A percentile compares a stretch with the other conserved stretches of the same genome.
These are phyloP conservation scores for Solioccasus polychromus DNA, from an alignment of 768 basidiomycete species.

Conservation along the genomic window DNA sequence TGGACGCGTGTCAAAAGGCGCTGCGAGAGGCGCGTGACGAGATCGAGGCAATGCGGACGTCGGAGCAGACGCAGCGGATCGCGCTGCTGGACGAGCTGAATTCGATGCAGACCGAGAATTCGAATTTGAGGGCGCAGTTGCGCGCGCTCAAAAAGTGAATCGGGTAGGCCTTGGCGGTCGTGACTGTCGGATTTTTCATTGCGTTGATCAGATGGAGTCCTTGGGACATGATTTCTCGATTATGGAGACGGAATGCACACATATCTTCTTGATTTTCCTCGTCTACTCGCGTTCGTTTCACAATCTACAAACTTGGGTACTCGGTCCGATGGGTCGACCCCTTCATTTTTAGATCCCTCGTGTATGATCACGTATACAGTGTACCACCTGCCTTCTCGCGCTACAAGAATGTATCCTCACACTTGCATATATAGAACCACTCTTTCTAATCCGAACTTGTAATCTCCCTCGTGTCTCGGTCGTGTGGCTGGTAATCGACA, in stretches of 20 bases:
- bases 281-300: no score
- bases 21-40: slow-evolving; percentile 67
- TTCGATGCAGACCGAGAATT: slow-evolving; percentile 77
- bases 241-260: neutral
- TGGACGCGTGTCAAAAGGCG: slow-evolving; percentile 57
- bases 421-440: no score
- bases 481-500: no score
- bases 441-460: slow-evolving; percentile 5
- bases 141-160: slow-evolving; percentile 46
- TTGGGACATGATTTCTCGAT: no score
- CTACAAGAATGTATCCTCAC: slow-evolving; percentile 19
- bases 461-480: no score
- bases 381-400: slow-evolving; percentile 17
- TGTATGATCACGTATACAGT: slow-evolving; percentile 13
- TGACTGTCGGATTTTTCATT: no score
- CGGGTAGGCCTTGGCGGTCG: no score
- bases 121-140: slow-evolving; percentile 64
- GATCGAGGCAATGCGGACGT: slow-evolving; percentile 59
- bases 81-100: slow-evolving; percentile 89
- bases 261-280: neutral
- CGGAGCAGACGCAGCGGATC: slow-evolving; percentile 79
- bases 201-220: no score
- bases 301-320: no score
- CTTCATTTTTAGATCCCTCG: neutral
- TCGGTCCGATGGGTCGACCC: no score